Percentiles rank a stretch among this genome's conserved stretches.
Evolutionary conservation across 345 rosid genomes (phyloP).

Genomic region (Sisymbrium altissimum): DNA sequence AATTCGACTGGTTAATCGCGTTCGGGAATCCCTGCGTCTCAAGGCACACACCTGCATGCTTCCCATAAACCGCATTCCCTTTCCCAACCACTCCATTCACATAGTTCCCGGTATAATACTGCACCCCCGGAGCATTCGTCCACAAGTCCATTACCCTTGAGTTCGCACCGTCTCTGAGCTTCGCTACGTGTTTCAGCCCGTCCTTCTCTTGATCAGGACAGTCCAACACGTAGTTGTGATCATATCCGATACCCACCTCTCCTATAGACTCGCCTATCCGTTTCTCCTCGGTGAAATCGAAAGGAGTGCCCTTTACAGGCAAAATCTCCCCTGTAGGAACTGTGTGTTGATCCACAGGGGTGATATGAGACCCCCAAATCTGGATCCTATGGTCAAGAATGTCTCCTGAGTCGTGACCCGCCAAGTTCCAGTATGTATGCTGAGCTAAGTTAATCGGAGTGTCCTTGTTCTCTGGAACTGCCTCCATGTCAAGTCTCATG

Average conservation of each 20-base stretch:
- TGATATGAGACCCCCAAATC: conserved; percentile 76
- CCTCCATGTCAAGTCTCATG: conserved; percentile 93
- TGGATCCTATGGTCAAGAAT: conserved; percentile 69
- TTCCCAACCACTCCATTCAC: conserved; percentile 76
- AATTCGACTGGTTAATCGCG: conserved; percentile 74
- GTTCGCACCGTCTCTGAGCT: conserved; percentile 56
- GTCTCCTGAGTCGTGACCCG: conserved; percentile 73
- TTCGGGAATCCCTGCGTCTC: conserved; percentile 93
- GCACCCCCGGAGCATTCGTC: conserved; percentile 87
- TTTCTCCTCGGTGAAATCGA: conserved; percentile 76
- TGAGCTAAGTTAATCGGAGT: conserved; percentile 89
- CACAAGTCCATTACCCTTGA: conserved; percentile 75
- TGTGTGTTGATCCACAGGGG: conserved; percentile 74
- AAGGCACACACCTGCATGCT: conserved; percentile 81
- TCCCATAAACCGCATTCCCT: conserved; percentile 69
- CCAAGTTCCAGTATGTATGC: conserved; percentile 96
- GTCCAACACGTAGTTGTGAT: conserved; percentile 82
- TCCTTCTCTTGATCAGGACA: conserved; percentile 57
- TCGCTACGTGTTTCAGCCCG: conserved; percentile 70
- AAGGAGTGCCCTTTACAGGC: conserved; percentile 76
- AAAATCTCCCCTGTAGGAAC: conserved; percentile 82
- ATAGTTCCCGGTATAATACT: conserved; percentile 81
- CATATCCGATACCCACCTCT: conserved; percentile 85
- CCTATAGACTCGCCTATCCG: conserved; percentile 57
- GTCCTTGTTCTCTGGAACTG: conserved; percentile 62